Evolutionary conservation across 371 early-diverging fungal species (phyloP).

Genomic region (Syncephalis plumigaleata): DNA sequence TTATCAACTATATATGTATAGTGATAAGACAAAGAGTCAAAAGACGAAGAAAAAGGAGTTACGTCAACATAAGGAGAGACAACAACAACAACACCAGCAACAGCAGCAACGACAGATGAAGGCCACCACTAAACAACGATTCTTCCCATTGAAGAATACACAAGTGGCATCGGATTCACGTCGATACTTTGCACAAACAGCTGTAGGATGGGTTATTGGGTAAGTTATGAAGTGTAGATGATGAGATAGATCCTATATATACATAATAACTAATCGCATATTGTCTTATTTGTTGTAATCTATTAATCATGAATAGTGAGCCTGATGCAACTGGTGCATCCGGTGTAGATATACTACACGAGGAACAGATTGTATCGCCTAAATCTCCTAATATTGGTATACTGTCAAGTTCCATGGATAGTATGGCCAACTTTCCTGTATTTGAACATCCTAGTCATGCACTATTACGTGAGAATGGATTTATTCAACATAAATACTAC

Average conservation of each 20-base stretch:
- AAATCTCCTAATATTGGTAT: constrained; percentile 10
- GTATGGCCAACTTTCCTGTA: constrained; percentile 44
- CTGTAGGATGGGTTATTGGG: constrained; percentile 80
- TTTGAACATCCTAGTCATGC: constrained; percentile 93
- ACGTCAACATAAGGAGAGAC: neutral
- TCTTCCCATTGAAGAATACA: neutral
- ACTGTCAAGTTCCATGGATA: constrained; percentile 16
- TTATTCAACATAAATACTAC: constrained; percentile 89
- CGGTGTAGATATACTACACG: too few species aligned
- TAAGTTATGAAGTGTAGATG: too few species aligned
- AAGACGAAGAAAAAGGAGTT: neutral
- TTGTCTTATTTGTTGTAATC: too few species aligned
- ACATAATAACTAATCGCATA: too few species aligned
- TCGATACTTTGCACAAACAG: constrained; percentile 49
- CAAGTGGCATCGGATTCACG: constrained; percentile 26
- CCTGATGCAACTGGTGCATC: too few species aligned
- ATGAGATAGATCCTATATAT: too few species aligned
- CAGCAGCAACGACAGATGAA: neutral
- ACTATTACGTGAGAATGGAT: constrained; percentile 84
- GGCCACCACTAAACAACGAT: neutral
- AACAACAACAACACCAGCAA: too few species aligned
- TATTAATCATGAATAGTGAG: too few species aligned
- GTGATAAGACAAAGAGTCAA: constrained; percentile 2
- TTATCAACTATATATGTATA: constrained; percentile 6
- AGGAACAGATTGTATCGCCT: too few species aligned